These are phyloP conservation scores for Astragalus membranaceus DNA, from an alignment of 306 rosid species.

Conservation along the genomic window DNA sequence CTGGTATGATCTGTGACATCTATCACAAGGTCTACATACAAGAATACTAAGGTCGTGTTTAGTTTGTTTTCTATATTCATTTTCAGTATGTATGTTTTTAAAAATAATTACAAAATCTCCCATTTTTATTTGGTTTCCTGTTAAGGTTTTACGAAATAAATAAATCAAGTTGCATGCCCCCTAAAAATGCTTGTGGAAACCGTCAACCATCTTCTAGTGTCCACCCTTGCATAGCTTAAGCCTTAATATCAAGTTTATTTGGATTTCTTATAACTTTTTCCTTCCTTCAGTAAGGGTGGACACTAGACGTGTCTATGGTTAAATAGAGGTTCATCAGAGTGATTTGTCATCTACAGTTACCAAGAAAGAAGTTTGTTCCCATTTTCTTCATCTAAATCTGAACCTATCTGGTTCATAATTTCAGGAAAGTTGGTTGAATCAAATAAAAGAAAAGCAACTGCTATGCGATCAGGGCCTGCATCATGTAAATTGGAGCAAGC, in stretches of 20 bases:
- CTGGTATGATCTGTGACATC: not conserved
- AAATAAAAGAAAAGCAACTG: constrained; percentile 82
- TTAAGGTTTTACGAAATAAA: not conserved
- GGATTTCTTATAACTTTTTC: not conserved
- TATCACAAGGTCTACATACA: not conserved
- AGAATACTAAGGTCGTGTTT: not conserved
- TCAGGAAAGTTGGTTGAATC: constrained; percentile 92
- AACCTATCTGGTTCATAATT: constrained; percentile 23
- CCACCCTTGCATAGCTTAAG: not conserved
- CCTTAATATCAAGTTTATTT: constrained; percentile 4
- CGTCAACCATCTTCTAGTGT: not conserved
- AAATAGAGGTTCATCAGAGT: not conserved
- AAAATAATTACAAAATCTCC: not conserved
- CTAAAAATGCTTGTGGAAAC: not conserved
- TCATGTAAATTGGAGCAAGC: constrained; percentile 37
- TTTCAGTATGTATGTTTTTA: not conserved
- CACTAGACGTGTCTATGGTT: not conserved
- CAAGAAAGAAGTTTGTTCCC: not conserved
- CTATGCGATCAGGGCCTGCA: constrained; percentile 77
- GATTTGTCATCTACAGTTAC: not conserved
- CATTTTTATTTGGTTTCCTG: not conserved
- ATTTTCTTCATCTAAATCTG: constrained; percentile 7
- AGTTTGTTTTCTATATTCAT: not conserved
- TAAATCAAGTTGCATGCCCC: not conserved
- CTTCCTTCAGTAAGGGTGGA: not conserved